Evolutionary conservation across 805 yeast genomes (phyloP), one percentile per base, ranked within the genome.

Genomic region (Saccharomycopsis fodiens): DNA sequence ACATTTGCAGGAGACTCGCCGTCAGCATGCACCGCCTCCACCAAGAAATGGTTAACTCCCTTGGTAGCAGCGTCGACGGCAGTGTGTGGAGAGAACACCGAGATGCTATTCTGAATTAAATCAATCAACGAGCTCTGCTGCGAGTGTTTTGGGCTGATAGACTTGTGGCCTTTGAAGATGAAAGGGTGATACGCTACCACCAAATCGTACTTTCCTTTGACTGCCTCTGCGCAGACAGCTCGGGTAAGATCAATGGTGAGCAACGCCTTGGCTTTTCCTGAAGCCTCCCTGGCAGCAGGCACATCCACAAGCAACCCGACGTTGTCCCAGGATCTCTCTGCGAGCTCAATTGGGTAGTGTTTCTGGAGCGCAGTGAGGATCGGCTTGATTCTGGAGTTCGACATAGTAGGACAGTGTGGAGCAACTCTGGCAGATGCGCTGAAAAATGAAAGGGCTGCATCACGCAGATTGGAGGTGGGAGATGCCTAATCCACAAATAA

Each of bases 1-100:
- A 32, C 36, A 10, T 32, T 17, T 12, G 13, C 12, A 29, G 32
- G n/a, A 12, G 34, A 27, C 15, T 16, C 38, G 3, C 21, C 45
- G 1, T 52, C 50, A 1, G 60, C 58, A 0, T 61, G 57, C 2
- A 74, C 57, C 2, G 85, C 85, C 32, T 74, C 77, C 1, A 76
- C 83, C 35, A 93, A 69, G 83, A 95, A 93, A 60, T 88, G 97
- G 55, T 93, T 93, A 51, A 93, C 96, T 19, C 98, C 98, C n/a
- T 82, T 84, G 10, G 64, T 62, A 7, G 93, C 93, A 20, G 97
- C 91, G 63, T 93, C 98, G 3, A 93, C 84, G 0, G 97, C 88
- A 1, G 98, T 91, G 59, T 93, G 99, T 21, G 99, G 98, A 45
- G 82, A 82, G 61, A 93, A 93, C 1, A 93, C 98, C 41, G 88